These are phyloP conservation scores for Oryza glumipatula DNA, from an alignment of 176 grass and related monocot genomes.

Conservation along the genomic window DNA sequence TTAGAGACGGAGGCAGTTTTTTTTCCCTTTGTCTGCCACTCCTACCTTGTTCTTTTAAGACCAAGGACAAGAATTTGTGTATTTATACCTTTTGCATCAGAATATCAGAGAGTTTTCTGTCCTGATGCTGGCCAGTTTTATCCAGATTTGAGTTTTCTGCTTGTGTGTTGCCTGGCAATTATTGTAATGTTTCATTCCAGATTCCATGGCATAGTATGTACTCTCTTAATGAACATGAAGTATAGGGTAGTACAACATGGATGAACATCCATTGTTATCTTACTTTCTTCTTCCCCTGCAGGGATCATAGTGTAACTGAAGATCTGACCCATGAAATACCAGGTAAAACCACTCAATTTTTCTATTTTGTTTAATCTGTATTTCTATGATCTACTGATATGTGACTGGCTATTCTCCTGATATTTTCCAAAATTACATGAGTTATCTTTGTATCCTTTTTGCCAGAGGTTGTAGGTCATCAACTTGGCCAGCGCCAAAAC, in stretches of 20 bases:
- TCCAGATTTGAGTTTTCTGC: constrained; percentile 5
- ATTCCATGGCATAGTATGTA: not conserved
- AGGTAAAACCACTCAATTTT: constrained; percentile 25
- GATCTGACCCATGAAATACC: constrained; percentile 26
- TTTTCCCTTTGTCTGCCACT: not conserved
- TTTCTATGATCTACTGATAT: not conserved
- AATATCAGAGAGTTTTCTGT: not conserved
- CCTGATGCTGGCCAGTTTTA: not conserved
- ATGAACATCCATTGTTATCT: not conserved
- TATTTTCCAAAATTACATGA: constrained; percentile 10
- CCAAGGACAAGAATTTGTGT: not conserved
- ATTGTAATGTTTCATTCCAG: not conserved
- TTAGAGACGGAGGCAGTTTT: not conserved
- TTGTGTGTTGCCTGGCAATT: not conserved
- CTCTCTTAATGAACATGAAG: not conserved
- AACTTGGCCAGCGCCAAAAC: constrained; percentile 56
- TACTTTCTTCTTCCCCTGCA: constrained; percentile 2
- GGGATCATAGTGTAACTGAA: constrained; percentile 13
- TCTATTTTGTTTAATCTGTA: not conserved
- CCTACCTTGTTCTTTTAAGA: no score
- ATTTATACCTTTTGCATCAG: not conserved
- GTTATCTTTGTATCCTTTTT: constrained; percentile 12
- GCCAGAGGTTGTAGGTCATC: constrained; percentile 50
- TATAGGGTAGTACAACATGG: not conserved
- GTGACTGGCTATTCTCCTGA: constrained; percentile 23